A percentile compares a stretch with the other conserved stretches of the same genome.
Evolutionary conservation across 1,139 yeast species (phyloP).

Genomic region (Scheffersomyces titani): DNA sequence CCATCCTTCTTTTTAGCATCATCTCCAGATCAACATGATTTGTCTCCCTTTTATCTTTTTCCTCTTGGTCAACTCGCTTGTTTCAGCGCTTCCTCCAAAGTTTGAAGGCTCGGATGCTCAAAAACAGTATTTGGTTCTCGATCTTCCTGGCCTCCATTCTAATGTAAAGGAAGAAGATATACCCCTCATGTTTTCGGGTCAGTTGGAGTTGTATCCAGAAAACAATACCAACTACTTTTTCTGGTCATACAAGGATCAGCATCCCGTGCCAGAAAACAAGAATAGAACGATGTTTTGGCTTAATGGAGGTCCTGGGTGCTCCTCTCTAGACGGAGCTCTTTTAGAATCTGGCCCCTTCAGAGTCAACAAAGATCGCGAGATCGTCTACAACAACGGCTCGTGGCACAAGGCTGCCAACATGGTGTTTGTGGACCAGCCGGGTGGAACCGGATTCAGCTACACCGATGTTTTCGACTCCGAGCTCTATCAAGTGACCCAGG

Average conservation of each 20-base stretch:
- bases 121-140: slow-evolving; percentile 34
- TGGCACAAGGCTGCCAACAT: slow-evolving; percentile 85
- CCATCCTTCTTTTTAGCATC: background rate
- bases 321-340: slow-evolving; percentile 96
- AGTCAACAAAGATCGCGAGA: slow-evolving; percentile 46
- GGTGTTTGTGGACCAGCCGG: slow-evolving; percentile 91
- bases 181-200: slow-evolving; percentile 73
- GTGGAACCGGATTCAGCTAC: slow-evolving; percentile 88
- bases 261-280: slow-evolving; percentile 31
- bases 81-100: slow-evolving; percentile 24
- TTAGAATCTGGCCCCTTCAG: slow-evolving; percentile 93
- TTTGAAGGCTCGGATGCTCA: slow-evolving; percentile 14
- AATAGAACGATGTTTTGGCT: slow-evolving; percentile 74
- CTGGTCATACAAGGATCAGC: slow-evolving; percentile 61
- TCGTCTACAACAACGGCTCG: slow-evolving; percentile 66
- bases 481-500: slow-evolving; percentile 56
- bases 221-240: slow-evolving; percentile 71
- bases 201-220: slow-evolving; percentile 55
- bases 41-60: slow-evolving; percentile 2
- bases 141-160: slow-evolving; percentile 42
- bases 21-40: background rate
- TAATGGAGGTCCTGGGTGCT: slow-evolving; percentile 98
- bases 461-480: slow-evolving; percentile 58
- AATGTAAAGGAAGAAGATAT: slow-evolving; percentile 32
- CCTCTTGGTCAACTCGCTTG: slow-evolving; percentile 7